Conservation (phyloP, 805 yeast genomes). For the Suhomyces vadensis region DNA sequence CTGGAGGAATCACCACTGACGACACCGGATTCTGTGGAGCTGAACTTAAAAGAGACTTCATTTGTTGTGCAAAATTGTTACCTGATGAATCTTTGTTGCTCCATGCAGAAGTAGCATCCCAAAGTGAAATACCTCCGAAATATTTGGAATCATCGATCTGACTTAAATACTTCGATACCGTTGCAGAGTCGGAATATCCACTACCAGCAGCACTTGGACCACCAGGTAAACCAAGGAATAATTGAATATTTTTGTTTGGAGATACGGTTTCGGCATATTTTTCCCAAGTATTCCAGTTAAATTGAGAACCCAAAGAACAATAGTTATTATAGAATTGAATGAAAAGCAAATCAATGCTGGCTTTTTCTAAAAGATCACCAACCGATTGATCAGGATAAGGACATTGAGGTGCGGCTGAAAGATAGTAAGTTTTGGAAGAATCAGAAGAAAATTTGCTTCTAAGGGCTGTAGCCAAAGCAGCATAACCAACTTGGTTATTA, state of each 20-base stretch:
- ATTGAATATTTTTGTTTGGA: slow-evolving; percentile 67
- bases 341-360: slow-evolving; percentile 76
- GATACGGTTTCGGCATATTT: slow-evolving; percentile 57
- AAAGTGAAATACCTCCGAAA: slow-evolving; percentile 41
- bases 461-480: slow-evolving; percentile 47
- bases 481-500: slow-evolving; percentile 62
- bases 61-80: slow-evolving; percentile 17
- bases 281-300: slow-evolving; percentile 73
- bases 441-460: slow-evolving; percentile 18
- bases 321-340: slow-evolving; percentile 89
- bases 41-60: slow-evolving; percentile 18
- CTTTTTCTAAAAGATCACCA: slow-evolving; percentile 37
- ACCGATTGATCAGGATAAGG: slow-evolving; percentile 69
- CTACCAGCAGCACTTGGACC: slow-evolving; percentile 49
- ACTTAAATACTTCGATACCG: slow-evolving; percentile 17
- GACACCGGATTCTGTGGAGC: slow-evolving; percentile 7
- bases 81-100: slow-evolving; percentile 15
- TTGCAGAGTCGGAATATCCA: slow-evolving; percentile 47
- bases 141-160: slow-evolving; percentile 18
- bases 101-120: slow-evolving; percentile 38
- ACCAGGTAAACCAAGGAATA: slow-evolving; percentile 72
- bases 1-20: slow-evolving; percentile 2
- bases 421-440: slow-evolving; percentile 58
- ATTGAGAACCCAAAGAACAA: slow-evolving; percentile 52
- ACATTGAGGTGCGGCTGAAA: slow-evolving; percentile 94